Evolutionary conservation across 2,329 filamentous ascomycete genomes (phyloP), one percentile per base, ranked within the genome.

Genomic region (Pezicula neosporulosa): DNA sequence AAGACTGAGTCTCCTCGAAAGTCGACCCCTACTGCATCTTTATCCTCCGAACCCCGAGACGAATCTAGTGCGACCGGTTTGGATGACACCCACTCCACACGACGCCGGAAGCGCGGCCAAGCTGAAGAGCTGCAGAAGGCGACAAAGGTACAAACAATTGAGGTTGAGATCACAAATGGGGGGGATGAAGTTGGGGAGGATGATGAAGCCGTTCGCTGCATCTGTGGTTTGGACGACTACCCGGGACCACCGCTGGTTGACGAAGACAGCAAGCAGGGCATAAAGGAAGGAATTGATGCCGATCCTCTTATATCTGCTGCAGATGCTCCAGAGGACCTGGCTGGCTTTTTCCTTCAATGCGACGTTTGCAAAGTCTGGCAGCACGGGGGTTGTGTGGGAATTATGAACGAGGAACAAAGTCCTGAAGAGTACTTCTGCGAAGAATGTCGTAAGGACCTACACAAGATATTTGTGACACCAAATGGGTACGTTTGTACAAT

Each of bases 341-440:
- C 93, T 42, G 93, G 92, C 48, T 87, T 97, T 71, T 99, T 97
- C 72, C 92, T 99, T 60, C 93, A 97, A 75, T 99, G 94, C 80
- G 94, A 97, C 72, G 79, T 89, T 58, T 99, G 94, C 77, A 95
- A 96, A 68, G 94, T 97, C 57, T 99, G 93, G 94, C 94, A 99
- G 70, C 94, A 99, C 68, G 94, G 94, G 63, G 93, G 92, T 54
- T 99, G 94, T 66, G 93, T 99, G 53, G 93, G 94, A 54, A 96
- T 99, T 65, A 91, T 96, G 75, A 94, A 94, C 60, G 93, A 96
- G 70, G 87, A 89, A 60, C 86, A 88, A 68, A 93, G 90, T 59
- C 94, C 94, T 9, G 93, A 97, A 49, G 92, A 97, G 70, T 99
- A 99, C 74, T 99, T 94, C 67, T 99, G 94, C 72, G 94, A 99